Conservation (phyloP, 805 yeast genomes). For the Candida ponderosae region DNA sequence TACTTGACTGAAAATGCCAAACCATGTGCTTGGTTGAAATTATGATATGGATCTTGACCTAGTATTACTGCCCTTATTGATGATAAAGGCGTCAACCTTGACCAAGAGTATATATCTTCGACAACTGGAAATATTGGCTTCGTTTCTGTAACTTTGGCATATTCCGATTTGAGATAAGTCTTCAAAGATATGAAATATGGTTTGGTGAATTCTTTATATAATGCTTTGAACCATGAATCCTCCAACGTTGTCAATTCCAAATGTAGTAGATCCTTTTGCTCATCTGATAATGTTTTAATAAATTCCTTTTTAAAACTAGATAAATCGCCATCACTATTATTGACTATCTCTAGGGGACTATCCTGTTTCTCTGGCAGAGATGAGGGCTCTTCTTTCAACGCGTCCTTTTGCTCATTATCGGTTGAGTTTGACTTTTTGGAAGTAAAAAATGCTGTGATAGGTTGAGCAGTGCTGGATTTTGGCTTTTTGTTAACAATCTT, state of each 20-base stretch:
- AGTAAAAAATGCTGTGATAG: no score
- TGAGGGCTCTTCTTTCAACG: no score
- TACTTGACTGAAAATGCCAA: conserved; percentile 86
- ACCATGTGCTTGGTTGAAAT: conserved; percentile 91
- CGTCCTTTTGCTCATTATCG: no score
- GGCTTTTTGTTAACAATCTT: no score
- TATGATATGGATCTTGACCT: conserved; percentile 98
- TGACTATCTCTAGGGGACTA: no score
- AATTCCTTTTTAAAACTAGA: conserved; percentile 33
- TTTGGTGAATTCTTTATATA: conserved; percentile 68
- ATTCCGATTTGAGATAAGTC: conserved; percentile 45
- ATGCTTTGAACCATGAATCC: conserved; percentile 66
- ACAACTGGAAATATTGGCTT: conserved; percentile 67
- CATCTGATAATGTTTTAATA: conserved; percentile 38
- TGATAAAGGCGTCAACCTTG: conserved; percentile 71
- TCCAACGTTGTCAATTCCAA: conserved; percentile 69
- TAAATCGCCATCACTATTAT: no score
- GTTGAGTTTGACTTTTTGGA: no score
- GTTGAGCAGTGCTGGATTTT: no score
- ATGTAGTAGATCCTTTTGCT: conserved; percentile 42
- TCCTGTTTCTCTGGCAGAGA: no score
- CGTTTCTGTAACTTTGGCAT: conserved; percentile 28
- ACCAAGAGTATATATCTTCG: conserved; percentile 83
- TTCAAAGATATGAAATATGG: conserved; percentile 79
- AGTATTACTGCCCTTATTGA: conserved; percentile 70